A percentile compares a stretch with the other conserved stretches of the same genome.
These are phyloP conservation scores for Fusarium longipes DNA, from an alignment of 2,329 filamentous ascomycete genomes.

Conservation along the genomic window DNA sequence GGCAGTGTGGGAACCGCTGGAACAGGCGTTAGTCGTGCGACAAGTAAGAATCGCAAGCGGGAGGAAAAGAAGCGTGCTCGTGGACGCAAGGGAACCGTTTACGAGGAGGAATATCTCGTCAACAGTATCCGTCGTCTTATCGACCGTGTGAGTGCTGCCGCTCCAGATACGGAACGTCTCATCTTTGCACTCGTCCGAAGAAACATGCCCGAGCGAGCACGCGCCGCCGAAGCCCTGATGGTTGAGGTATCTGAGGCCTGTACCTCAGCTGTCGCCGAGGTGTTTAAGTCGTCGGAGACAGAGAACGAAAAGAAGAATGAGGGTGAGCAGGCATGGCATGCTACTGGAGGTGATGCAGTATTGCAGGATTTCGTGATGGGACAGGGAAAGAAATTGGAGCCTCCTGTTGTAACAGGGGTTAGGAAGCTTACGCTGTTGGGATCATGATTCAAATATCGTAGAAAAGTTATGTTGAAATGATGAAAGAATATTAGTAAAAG, in stretches of 20 bases:
- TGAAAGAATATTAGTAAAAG: slow-evolving; percentile 13
- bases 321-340: slow-evolving; percentile 47
- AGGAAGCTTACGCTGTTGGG: slow-evolving; percentile 64
- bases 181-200: slow-evolving; percentile 82
- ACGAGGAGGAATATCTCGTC: slow-evolving; percentile 97
- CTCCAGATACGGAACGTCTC: slow-evolving; percentile 78
- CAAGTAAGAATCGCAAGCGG: slow-evolving; percentile 85
- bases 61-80: slow-evolving; percentile 96
- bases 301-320: slow-evolving; percentile 37
- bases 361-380: slow-evolving; percentile 63
- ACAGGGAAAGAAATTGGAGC: slow-evolving; percentile 57
- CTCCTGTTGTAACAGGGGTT: slow-evolving; percentile 62
- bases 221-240: slow-evolving; percentile 79
- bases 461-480: slow-evolving; percentile 22
- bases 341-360: slow-evolving; percentile 64
- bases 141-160: slow-evolving; percentile 79
- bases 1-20: slow-evolving; percentile 73
- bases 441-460: slow-evolving; percentile 43
- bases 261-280: slow-evolving; percentile 72
- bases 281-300: slow-evolving; percentile 61
- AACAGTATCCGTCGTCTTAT: slow-evolving; percentile 86
- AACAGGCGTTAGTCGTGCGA: slow-evolving; percentile 80
- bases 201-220: slow-evolving; percentile 87
- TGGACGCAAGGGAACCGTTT: slow-evolving; percentile 96
- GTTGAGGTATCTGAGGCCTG: slow-evolving; percentile 80